Evolutionary conservation across 441 rosid species (phyloP).

Genomic region (Jatropha multifida): DNA sequence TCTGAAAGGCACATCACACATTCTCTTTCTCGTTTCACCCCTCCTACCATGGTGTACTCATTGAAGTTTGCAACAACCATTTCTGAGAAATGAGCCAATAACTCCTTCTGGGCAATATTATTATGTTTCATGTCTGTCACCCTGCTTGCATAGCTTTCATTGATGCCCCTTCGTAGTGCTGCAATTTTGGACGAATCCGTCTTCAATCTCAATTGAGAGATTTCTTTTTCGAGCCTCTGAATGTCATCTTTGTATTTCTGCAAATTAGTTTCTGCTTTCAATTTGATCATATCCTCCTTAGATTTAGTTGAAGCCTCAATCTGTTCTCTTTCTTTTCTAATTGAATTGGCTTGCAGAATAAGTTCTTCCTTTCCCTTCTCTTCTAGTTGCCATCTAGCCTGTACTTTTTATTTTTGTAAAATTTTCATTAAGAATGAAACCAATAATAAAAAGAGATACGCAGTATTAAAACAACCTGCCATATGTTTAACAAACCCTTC

Average conservation of each 20-base stretch:
- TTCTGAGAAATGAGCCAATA: conserved; percentile 27
- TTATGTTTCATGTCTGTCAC: conserved; percentile 28
- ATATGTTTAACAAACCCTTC: not conserved
- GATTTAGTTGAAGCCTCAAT: conserved; percentile 61
- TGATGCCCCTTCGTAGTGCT: conserved; percentile 72
- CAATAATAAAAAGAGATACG: conserved; percentile 14
- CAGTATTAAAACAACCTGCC: not conserved
- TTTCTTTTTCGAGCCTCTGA: conserved; percentile 71
- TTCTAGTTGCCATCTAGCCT: conserved; percentile 90
- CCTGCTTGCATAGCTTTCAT: conserved; percentile 59
- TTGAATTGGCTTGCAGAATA: conserved; percentile 42
- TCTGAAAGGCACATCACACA: conserved; percentile 99
- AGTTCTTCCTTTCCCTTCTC: conserved; percentile 61
- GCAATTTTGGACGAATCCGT: conserved; percentile 75
- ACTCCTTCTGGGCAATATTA: conserved; percentile 30
- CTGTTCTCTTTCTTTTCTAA: conserved; percentile 66
- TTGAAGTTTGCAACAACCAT: conserved; percentile 30
- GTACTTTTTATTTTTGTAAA: conserved; percentile 23
- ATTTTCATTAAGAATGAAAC: conserved; percentile 33
- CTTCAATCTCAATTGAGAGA: conserved; percentile 74
- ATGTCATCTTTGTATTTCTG: conserved; percentile 62
- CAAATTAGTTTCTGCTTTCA: conserved; percentile 62
- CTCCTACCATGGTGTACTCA: conserved; percentile 37
- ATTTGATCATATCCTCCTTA: conserved; percentile 60
- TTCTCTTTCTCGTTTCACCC: conserved; percentile 87